These are phyloP conservation scores for Colletotrichum trifolii DNA, from an alignment of 2,329 filamentous ascomycete species.

Conservation along the genomic window DNA sequence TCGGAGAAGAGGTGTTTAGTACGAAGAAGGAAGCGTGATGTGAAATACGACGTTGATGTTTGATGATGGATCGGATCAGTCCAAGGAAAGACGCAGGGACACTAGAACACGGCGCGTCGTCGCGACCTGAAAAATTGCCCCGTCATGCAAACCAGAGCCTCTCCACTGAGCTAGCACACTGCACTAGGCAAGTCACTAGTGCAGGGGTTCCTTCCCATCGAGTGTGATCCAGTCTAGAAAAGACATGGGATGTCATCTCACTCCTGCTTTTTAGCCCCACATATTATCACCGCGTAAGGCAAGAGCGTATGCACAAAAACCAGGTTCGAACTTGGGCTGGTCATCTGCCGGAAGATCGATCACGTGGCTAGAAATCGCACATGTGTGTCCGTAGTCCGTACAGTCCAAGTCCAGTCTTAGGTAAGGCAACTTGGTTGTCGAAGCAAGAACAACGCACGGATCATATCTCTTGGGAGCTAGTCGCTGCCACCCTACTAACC, in stretches of 20 bases:
- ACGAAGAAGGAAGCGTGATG: background rate
- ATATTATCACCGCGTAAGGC: constrained; percentile 16
- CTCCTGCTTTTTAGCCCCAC: constrained; percentile 17
- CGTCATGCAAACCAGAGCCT: constrained; percentile 36
- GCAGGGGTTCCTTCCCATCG: constrained; percentile 34
- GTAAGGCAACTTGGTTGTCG: background rate
- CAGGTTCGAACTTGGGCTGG: background rate
- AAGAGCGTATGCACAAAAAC: no score
- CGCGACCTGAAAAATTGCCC: constrained; percentile 38
- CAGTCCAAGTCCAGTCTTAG: background rate
- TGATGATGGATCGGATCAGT: background rate
- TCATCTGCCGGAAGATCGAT: constrained; percentile 28
- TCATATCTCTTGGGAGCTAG: no score
- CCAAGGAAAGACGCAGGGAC: constrained; percentile 6
- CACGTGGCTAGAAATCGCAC: constrained; percentile 13
- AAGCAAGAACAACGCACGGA: no score
- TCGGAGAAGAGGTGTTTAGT: background rate
- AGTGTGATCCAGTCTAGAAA: constrained; percentile 27
- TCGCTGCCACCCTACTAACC: no score
- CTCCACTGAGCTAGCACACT: constrained; percentile 25
- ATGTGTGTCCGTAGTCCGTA: background rate
- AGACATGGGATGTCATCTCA: constrained; percentile 24
- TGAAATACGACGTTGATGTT: constrained; percentile 3
- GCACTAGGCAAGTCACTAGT: constrained; percentile 33
- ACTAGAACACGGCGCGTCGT: constrained; percentile 28